Percentiles rank a stretch among this genome's conserved stretches.
phyloP scores from a whole-genome alignment of 192 early-diverging fungal genomes.

The Mortierella alpina region DNA sequence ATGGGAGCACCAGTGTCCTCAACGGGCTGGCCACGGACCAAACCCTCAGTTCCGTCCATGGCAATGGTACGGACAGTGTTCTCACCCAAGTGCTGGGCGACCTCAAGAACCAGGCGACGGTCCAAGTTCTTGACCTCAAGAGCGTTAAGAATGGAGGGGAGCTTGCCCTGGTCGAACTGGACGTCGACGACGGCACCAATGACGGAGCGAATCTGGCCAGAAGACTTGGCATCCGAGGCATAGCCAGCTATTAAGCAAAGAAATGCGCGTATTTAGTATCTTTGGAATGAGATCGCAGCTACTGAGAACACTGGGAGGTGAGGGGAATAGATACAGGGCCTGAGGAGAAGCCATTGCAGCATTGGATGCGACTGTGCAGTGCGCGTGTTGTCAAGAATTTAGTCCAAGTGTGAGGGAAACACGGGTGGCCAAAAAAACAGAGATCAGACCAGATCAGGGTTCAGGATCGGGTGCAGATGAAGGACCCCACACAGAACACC shows the following conservation, averaged over 20 bases:
- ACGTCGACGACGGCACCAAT: conserved; percentile 99
- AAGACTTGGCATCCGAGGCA: conserved; percentile 68
- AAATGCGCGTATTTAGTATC: background rate
- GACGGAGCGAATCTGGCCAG: conserved; percentile 90
- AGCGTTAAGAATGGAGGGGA: conserved; percentile 96
- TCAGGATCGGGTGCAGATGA: too few species aligned
- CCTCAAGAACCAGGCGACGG: conserved; percentile 94
- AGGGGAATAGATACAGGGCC: background rate
- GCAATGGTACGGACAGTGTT: conserved; percentile 99
- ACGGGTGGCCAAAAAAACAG: too few species aligned
- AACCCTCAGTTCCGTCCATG: conserved; percentile 99
- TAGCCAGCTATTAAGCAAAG: conserved; percentile 55
- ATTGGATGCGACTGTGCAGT: too few species aligned
- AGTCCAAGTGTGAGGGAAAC: too few species aligned
- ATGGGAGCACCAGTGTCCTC: conserved; percentile 94
- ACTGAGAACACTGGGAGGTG: too few species aligned
- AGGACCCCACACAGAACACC: too few species aligned
- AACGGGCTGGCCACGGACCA: conserved; percentile 95
- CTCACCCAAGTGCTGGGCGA: conserved; percentile 97
- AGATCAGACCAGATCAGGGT: too few species aligned
- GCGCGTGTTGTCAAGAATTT: too few species aligned
- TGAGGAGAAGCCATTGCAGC: too few species aligned
- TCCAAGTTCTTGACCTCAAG: conserved; percentile 85
- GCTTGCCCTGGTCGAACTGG: conserved; percentile 89
- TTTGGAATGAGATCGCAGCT: background rate